phyloP scores from a whole-genome alignment of 2,329 filamentous ascomycete genomes.

The Botrytis aclada region DNA sequence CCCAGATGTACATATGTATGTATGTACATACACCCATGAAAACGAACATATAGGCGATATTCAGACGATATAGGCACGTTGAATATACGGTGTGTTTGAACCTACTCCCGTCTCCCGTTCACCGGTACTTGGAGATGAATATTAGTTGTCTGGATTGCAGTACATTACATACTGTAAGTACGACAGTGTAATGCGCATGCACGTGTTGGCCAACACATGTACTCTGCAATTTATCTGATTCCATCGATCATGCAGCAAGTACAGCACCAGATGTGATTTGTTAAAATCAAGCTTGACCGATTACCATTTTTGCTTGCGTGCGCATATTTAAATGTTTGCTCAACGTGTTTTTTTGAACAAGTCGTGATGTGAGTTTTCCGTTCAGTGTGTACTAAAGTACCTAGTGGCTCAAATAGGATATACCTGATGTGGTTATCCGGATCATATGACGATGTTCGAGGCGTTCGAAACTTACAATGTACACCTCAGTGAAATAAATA shows the following conservation, averaged over 20 bases:
- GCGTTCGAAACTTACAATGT: neutral
- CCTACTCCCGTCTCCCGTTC: conserved; percentile 1
- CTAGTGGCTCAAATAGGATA: neutral
- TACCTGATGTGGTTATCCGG: neutral
- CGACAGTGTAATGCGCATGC: neutral
- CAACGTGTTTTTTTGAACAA: neutral
- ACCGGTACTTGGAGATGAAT: neutral
- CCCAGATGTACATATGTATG: neutral
- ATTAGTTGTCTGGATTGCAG: neutral
- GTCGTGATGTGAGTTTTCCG: neutral
- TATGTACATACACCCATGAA: neutral
- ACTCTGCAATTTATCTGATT: neutral
- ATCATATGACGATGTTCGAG: neutral
- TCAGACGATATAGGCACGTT: neutral
- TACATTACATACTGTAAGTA: neutral
- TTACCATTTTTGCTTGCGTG: neutral
- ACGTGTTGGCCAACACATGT: conserved; percentile 2
- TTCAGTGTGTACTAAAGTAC: neutral
- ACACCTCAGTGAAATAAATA: neutral
- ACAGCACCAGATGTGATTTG: neutral
- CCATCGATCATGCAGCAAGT: neutral
- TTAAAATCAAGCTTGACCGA: neutral
- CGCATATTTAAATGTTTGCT: neutral
- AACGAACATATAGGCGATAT: neutral
- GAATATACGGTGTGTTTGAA: conserved; percentile 13